phyloP scores from a whole-genome alignment of 148 eudicot genomes.

The Camellia lanceoleosa region DNA sequence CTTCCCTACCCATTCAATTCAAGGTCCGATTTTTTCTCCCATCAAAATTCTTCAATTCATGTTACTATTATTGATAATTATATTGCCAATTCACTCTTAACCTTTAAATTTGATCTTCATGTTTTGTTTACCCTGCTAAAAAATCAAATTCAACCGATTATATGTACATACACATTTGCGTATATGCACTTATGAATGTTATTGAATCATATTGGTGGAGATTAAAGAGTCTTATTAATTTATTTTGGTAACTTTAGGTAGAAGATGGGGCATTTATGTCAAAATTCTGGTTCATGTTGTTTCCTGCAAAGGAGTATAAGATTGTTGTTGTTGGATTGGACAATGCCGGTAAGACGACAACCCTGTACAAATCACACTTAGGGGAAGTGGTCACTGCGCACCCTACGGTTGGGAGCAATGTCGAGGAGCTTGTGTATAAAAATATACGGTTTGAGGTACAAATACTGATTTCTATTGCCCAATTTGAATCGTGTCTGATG shows the following conservation, averaged over 20 bases:
- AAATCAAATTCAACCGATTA: not conserved
- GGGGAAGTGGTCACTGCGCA: slow-evolving; percentile 96
- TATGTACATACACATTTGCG: not conserved
- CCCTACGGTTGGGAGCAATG: slow-evolving; percentile 99
- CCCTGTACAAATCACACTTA: slow-evolving; percentile 89
- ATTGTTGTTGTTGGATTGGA: slow-evolving; percentile 92
- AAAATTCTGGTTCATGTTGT: slow-evolving; percentile 94
- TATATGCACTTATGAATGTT: not conserved
- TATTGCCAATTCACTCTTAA: not conserved
- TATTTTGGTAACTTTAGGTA: not conserved
- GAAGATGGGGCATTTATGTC: slow-evolving; percentile 81
- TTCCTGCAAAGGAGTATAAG: slow-evolving; percentile 97
- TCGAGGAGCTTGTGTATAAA: slow-evolving; percentile 93
- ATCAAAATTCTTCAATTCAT: not conserved
- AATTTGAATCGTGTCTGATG: not conserved
- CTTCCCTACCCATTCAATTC: not conserved
- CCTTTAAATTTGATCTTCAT: not conserved
- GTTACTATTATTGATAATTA: no score
- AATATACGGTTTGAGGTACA: slow-evolving; percentile 88
- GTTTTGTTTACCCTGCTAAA: not conserved
- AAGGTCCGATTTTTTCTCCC: slow-evolving; percentile 4
- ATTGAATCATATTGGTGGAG: not conserved
- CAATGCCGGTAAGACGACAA: slow-evolving; percentile 97
- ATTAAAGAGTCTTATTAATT: not conserved
- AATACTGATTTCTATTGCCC: not conserved